Conservation (phyloP, 108 stramenopile species). For the Conticribra weissflogii region DNA sequence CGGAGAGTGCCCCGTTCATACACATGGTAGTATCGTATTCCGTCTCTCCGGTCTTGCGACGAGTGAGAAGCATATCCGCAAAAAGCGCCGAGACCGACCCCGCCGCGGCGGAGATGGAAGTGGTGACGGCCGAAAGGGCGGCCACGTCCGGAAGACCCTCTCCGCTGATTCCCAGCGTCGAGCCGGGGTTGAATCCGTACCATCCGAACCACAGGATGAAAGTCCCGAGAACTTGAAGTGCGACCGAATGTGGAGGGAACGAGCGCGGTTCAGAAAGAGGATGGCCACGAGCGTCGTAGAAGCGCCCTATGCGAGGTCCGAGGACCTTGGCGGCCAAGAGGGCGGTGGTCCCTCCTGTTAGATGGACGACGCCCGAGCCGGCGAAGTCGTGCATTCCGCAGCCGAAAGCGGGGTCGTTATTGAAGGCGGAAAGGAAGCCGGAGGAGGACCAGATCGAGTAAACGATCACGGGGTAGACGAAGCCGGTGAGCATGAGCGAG, state of each 20-base stretch:
- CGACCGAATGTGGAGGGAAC: constrained; percentile 78
- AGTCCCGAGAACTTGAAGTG: constrained; percentile 86
- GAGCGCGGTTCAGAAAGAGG: constrained; percentile 62
- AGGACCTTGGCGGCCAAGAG: constrained; percentile 85
- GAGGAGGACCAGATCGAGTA: constrained; percentile 81
- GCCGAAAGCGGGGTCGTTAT: constrained; percentile 63
- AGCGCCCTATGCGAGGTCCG: constrained; percentile 84
- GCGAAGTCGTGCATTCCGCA: constrained; percentile 79
- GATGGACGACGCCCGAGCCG: constrained; percentile 74
- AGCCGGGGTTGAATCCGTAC: constrained; percentile 95
- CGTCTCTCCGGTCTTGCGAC: constrained; percentile 58
- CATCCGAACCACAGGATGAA: constrained; percentile 94
- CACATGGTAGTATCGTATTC: constrained; percentile 81
- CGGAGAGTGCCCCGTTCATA: constrained; percentile 87
- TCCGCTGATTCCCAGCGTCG: constrained; percentile 63
- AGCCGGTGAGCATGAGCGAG: constrained; percentile 69
- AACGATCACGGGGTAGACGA: constrained; percentile 89
- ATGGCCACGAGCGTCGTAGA: constrained; percentile 77
- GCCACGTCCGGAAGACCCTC: constrained; percentile 45
- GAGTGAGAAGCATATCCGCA: constrained; percentile 64
- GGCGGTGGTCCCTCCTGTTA: constrained; percentile 82
- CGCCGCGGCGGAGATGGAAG: constrained; percentile 72
- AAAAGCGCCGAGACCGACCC: constrained; percentile 84
- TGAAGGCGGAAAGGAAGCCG: constrained; percentile 68
- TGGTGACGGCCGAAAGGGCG: constrained; percentile 83